Evolutionary conservation across 2,329 filamentous ascomycete species (phyloP).

Genomic region (Sphaerulina musiva): DNA sequence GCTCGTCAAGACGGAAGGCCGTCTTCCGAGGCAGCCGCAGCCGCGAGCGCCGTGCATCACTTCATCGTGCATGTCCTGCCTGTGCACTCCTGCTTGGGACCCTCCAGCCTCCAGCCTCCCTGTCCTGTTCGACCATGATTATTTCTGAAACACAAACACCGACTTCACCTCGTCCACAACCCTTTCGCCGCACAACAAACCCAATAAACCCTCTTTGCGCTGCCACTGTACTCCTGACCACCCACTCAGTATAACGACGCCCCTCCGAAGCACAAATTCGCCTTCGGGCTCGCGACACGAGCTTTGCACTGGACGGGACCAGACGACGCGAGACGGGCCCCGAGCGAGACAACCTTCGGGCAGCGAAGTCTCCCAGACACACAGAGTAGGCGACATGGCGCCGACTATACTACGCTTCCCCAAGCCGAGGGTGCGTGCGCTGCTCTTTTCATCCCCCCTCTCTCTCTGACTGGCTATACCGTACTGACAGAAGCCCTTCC

Average conservation of each 20-base stretch:
- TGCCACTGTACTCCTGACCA: neutral
- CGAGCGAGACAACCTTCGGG: neutral
- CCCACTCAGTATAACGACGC: too few relatives aligned
- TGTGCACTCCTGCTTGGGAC: too few relatives aligned
- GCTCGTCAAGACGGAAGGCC: too few relatives aligned
- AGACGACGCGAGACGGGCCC: neutral
- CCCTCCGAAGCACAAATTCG: neutral
- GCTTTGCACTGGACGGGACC: neutral
- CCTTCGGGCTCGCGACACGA: slow-evolving; percentile 6
- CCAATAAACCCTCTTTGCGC: neutral
- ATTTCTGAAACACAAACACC: too few relatives aligned
- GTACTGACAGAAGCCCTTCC: slow-evolving; percentile 11
- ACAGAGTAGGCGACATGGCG: slow-evolving; percentile 5
- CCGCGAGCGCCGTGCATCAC: too few relatives aligned
- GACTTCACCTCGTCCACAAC: too few relatives aligned
- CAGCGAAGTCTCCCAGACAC: neutral
- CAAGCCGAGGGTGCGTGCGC: slow-evolving; percentile 10
- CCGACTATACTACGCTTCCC: slow-evolving; percentile 13
- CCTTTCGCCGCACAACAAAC: neutral
- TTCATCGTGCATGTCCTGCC: too few relatives aligned
- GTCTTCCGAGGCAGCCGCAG: too few relatives aligned
- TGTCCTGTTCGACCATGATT: too few relatives aligned
- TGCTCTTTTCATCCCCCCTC: neutral
- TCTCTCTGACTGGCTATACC: neutral
- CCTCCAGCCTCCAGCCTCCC: too few relatives aligned